phyloP scores from a whole-genome alignment of 495 filamentous ascomycete genomes.

The Aspergillus olivimuriae region DNA sequence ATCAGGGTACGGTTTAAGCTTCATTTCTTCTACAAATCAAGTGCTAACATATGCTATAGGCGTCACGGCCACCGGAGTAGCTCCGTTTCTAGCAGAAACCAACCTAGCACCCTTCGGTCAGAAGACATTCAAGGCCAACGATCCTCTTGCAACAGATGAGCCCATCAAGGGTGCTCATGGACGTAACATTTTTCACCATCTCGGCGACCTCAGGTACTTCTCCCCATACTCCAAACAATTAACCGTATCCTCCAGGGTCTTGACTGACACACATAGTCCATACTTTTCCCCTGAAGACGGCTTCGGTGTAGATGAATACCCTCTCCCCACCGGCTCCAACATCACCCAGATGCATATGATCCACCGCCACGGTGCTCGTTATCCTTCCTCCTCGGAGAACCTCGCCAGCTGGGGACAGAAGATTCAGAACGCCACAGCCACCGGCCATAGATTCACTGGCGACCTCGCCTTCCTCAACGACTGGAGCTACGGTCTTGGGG shows the following conservation, averaged over 20 bases:
- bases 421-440: conserved; percentile 23
- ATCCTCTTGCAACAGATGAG: conserved; percentile 50
- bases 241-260: too few relatives aligned
- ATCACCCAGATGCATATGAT: conserved; percentile 49
- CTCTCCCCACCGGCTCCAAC: conserved; percentile 47
- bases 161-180: conserved; percentile 47
- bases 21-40: neutral
- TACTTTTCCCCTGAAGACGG: conserved; percentile 27
- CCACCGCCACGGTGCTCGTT: conserved; percentile 39
- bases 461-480: conserved; percentile 43
- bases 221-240: too few relatives aligned
- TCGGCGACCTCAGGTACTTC: conserved; percentile 44
- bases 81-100: conserved; percentile 51
- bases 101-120: conserved; percentile 45
- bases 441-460: conserved; percentile 36
- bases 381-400: conserved; percentile 27
- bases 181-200: conserved; percentile 48
- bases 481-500: conserved; percentile 41
- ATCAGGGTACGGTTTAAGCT: conserved; percentile 5
- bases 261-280: conserved; percentile 9
- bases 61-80: conserved; percentile 49
- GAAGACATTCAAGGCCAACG: conserved; percentile 46
- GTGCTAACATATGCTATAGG: conserved; percentile 32
- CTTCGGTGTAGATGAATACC: conserved; percentile 51
- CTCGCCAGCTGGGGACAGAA: conserved; percentile 25